Base-by-base conservation (phyloP, 1,139 yeast species). In the Pichia sp. region DNA sequence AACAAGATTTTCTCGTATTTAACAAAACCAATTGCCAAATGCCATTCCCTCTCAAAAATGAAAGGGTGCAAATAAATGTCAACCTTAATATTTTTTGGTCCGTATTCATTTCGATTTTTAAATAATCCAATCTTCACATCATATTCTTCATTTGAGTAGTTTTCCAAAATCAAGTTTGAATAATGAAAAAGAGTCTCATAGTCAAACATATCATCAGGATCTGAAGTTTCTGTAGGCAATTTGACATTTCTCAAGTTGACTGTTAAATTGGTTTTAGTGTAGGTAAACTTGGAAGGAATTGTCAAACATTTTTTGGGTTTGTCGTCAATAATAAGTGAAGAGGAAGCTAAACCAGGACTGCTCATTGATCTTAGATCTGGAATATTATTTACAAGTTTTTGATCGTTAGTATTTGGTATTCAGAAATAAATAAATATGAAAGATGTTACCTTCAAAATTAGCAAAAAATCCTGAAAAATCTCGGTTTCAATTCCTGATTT, bases 11-110 rank as follows among this genome's bases (percentile, higher is more conserved):
- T 58, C 11, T 52, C 49, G 29, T 47, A 45, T 9, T 51, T 42
- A 29, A 50, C 50, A 39, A 60, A 58, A 9, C 58, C 62, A n/a
- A 62, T 46, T 1, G 61, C 64, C 23, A 62, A 46, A 49, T 62
- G 64, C 65, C 65, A 62, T 38, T 59, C 53, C 23, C 52, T 53
- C 7, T 52, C 48, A 56, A 57, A 58, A 16, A 38, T 44, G 35
- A 61, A 60, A 2, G 66, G 66, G 41, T 58, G 62, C 35, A 62
- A 53, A 10, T 54, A 46, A 31, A 60, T 40, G 16, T 55, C 57
- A 8, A 50, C 43, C 29, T 34, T n/a, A 8, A 44, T 41, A 2
- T 31, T 37, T 32, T 45, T 54, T 1, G 65, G 65, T 1, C 65
- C 65, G 46, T 49, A 57, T 38, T 55, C 46, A 4, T 44, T 42